Evolutionary conservation across 148 eudicot species (phyloP), one percentile per base, ranked within the genome.

Genomic region (Persicaria maculosa): DNA sequence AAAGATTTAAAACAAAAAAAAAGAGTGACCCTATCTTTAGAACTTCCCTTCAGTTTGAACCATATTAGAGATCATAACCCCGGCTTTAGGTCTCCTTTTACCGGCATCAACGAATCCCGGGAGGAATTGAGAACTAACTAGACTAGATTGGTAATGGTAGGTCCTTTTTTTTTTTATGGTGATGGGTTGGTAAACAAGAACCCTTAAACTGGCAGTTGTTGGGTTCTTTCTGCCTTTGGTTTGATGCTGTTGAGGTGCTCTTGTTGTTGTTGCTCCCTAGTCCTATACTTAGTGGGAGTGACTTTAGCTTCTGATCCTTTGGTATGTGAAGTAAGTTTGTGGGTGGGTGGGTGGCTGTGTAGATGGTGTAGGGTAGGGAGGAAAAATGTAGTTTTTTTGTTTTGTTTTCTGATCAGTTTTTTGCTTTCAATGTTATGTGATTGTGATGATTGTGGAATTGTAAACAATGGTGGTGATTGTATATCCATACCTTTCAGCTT

Each of bases 381-480:
- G 47, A 40, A 12, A 65, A 65, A 65, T 22, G 70, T 46, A 43
- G 70, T 46, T 65, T 40, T 40, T 12, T 62, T 6, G 36, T 31
- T 31, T 31, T 31, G 40, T 31, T 31, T 31, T 31, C 40, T 31
- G 40, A 31, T 31, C 40, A 31, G 40, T 31, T 1, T 31, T 31
- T 40, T 64, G 36, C n/a, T 12, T 64, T 40, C 46, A 40, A 64
- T 12, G 69, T 64, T 45, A 11, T 11, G 17, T 55, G 7, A 16
- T 8, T 36, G 46, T 64, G 46, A 31, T 48, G 52, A 48, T 12
- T 48, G 9, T 12, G 9, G 17, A 65, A 65, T 9, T 65, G 70
- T 65, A 65, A 65, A 65, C 70, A 65, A 43, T 65, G 16, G 70
- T 65, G 70, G 70, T 10, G 45, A n/a, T 31, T 65, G 70, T 65